These are phyloP conservation scores for Yamadazyma trypodendri DNA, from an alignment of 1,139 yeast genomes.

Conservation along the genomic window DNA sequence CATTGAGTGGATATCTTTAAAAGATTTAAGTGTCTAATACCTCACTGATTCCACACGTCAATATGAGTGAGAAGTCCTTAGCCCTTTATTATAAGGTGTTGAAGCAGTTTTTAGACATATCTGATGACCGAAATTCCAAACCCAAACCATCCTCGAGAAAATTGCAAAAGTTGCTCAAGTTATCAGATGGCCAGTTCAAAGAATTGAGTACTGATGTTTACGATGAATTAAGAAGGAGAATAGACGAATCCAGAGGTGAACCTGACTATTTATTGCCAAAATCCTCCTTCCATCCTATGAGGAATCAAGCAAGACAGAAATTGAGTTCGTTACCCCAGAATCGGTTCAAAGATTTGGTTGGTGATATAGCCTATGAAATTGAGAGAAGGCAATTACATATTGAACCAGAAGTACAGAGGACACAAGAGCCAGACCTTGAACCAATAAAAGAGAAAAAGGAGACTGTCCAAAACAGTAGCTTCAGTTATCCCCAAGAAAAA, in stretches of 20 bases:
- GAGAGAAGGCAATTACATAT: conserved; percentile 66
- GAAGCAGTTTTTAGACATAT: conserved; percentile 51
- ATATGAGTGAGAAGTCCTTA: conserved; percentile 37
- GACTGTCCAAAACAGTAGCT: background rate
- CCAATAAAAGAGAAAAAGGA: background rate
- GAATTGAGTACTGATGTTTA: conserved; percentile 92
- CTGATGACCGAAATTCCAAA: conserved; percentile 46
- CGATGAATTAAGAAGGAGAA: conserved; percentile 82
- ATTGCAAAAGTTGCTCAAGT: conserved; percentile 68
- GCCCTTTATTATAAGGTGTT: conserved; percentile 50
- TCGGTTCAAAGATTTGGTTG: conserved; percentile 85
- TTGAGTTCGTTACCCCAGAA: conserved; percentile 79
- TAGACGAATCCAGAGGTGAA: conserved; percentile 51
- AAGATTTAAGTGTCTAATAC: background rate
- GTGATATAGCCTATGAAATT: conserved; percentile 85
- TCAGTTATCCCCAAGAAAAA: background rate
- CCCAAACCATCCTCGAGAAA: conserved; percentile 57
- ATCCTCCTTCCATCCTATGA: conserved; percentile 81
- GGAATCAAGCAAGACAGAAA: conserved; percentile 95
- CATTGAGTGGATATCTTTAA: background rate
- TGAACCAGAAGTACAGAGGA: conserved; percentile 1
- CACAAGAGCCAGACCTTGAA: background rate
- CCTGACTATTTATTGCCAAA: conserved; percentile 68
- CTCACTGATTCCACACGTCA: no score
- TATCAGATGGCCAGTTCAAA: conserved; percentile 79